Conservation (phyloP, 2,329 filamentous ascomycete species). For the Aspergillus tubingensis region DNA sequence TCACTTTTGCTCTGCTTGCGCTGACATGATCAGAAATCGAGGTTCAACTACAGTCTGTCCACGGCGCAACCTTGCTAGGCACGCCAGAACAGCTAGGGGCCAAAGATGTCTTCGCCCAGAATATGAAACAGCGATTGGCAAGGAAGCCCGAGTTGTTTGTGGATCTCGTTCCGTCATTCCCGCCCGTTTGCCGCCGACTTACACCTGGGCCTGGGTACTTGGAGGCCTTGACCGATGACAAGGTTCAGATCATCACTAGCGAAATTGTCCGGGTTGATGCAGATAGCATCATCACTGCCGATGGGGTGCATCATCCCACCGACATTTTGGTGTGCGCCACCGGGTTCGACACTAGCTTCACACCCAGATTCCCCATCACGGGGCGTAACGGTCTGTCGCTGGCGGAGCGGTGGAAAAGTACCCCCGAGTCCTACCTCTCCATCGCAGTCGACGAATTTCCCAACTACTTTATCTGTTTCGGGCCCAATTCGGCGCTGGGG, state of each 20-base stretch:
- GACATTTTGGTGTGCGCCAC: constrained; percentile 44
- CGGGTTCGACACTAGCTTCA: constrained; percentile 40
- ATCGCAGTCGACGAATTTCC: constrained; percentile 37
- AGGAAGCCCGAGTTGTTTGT: constrained; percentile 39
- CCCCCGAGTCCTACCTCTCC: constrained; percentile 40
- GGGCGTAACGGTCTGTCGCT: constrained; percentile 32
- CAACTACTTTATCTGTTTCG: constrained; percentile 38
- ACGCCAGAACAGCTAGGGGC: constrained; percentile 31
- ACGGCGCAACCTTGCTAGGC: constrained; percentile 31
- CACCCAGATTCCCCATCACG: constrained; percentile 38
- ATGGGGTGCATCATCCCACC: constrained; percentile 35
- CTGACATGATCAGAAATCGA: constrained; percentile 31
- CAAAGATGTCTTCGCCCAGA: constrained; percentile 27
- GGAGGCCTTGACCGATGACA: constrained; percentile 62
- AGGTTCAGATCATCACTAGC: constrained; percentile 61
- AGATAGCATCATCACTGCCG: constrained; percentile 36
- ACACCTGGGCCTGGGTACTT: constrained; percentile 54
- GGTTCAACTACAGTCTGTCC: constrained; percentile 34
- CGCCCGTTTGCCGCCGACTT: constrained; percentile 40
- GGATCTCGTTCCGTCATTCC: constrained; percentile 39
- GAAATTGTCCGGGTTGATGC: constrained; percentile 50
- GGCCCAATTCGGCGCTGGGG: constrained; percentile 36
- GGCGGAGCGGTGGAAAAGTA: constrained; percentile 33
- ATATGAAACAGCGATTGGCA: constrained; percentile 37
- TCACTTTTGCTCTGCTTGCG: neutral